Conservation (phyloP, 805 yeast species). For the Nakazawaea pomicola region DNA sequence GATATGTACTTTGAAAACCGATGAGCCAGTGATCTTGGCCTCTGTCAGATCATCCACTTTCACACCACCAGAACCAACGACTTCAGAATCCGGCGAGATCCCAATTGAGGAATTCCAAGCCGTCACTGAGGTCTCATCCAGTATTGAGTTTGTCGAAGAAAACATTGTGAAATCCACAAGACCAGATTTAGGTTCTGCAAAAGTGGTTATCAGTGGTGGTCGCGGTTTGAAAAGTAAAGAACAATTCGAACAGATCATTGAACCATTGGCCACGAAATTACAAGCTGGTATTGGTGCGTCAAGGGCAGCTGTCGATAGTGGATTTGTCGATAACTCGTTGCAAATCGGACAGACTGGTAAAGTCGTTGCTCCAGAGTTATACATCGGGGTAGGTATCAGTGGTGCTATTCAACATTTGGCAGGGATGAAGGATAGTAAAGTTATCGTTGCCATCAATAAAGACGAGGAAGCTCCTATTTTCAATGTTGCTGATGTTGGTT, state of each 20-base stretch:
- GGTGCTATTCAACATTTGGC: slow-evolving; percentile 99
- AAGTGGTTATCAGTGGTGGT: slow-evolving; percentile 85
- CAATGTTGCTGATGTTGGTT: slow-evolving; percentile 83
- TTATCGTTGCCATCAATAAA: slow-evolving; percentile 90
- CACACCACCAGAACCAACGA: slow-evolving; percentile 34
- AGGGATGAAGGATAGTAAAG: slow-evolving; percentile 95
- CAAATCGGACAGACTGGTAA: slow-evolving; percentile 99
- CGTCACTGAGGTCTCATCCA: slow-evolving; percentile 31
- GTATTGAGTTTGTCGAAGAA: slow-evolving; percentile 68
- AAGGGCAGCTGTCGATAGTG: slow-evolving; percentile 96
- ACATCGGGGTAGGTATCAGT: slow-evolving; percentile 88
- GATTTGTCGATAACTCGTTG: slow-evolving; percentile 90
- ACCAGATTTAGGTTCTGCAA: slow-evolving; percentile 87
- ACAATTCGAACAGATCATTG: slow-evolving; percentile 68
- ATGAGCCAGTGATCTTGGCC: slow-evolving; percentile 59
- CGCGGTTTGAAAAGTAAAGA: slow-evolving; percentile 90
- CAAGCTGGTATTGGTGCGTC: slow-evolving; percentile 97
- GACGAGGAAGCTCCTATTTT: slow-evolving; percentile 94
- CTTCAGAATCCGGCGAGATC: slow-evolving; percentile 27
- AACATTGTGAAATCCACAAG: slow-evolving; percentile 72
- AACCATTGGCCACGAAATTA: slow-evolving; percentile 79
- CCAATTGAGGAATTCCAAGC: slow-evolving; percentile 44
- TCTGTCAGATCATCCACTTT: slow-evolving; percentile 89
- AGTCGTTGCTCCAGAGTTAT: slow-evolving; percentile 93
- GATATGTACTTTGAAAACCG: slow-evolving; percentile 69